These are phyloP conservation scores for Paralagenidium karlingii DNA, from an alignment of 352 stramenopile genomes.

Conservation along the genomic window DNA sequence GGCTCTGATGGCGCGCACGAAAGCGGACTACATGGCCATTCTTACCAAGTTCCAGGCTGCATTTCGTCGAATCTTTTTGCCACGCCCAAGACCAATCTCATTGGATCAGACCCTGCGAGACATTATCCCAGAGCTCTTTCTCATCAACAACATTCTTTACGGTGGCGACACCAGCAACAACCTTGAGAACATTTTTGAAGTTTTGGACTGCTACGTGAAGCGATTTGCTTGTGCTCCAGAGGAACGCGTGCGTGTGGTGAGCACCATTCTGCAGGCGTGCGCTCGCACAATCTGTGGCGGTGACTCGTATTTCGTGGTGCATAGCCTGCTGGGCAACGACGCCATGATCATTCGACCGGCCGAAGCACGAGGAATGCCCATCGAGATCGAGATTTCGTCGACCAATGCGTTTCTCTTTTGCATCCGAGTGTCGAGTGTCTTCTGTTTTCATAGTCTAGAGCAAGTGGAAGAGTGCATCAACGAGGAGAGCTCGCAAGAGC, in stretches of 20 bases:
- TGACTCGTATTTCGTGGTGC: conserved; percentile 72
- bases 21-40: conserved; percentile 50
- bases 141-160: conserved; percentile 73
- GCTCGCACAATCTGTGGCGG: conserved; percentile 63
- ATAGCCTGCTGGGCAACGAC: conserved; percentile 52
- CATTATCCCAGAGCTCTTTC: conserved; percentile 58
- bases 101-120: conserved; percentile 69
- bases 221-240: conserved; percentile 43
- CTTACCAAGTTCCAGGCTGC: conserved; percentile 44
- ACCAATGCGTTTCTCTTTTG: conserved; percentile 44
- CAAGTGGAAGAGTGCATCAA: conserved; percentile 50
- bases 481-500: conserved; percentile 28
- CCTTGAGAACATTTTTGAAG: conserved; percentile 72
- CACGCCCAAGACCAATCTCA: conserved; percentile 49
- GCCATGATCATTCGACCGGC: conserved; percentile 65
- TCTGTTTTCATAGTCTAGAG: conserved; percentile 69
- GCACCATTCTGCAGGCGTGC: conserved; percentile 53
- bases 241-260: conserved; percentile 53
- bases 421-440: conserved; percentile 66
- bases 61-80: conserved; percentile 61
- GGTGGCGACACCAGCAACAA: conserved; percentile 30
- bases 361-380: conserved; percentile 47
- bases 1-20: conserved; percentile 28
- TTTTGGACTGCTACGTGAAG: conserved; percentile 58
- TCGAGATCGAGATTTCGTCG: conserved; percentile 54